Conservation (phyloP, 257 asterid species). For the Salvia splendens region DNA sequence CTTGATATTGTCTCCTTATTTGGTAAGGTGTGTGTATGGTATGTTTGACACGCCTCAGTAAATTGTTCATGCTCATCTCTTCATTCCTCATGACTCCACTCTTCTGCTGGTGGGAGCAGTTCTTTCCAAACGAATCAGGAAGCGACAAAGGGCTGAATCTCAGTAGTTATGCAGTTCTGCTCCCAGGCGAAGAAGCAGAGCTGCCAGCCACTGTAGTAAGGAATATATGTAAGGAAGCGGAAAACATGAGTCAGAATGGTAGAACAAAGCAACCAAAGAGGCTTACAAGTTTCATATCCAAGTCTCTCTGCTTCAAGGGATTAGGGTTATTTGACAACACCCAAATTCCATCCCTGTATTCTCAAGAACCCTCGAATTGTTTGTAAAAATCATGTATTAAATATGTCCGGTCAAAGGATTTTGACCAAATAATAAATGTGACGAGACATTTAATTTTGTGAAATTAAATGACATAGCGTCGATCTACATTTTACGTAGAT, state of each 20-base stretch:
- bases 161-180: constrained; percentile 34
- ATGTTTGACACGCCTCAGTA: not conserved
- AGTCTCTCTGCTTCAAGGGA: not conserved
- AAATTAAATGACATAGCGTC: no score
- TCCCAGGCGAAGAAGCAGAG: constrained; percentile 43
- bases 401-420: no score
- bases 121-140: not conserved
- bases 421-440: no score
- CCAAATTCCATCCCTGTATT: constrained; percentile 20
- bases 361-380: constrained; percentile 30
- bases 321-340: constrained; percentile 26
- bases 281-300: not conserved
- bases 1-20: no score
- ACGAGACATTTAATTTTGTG: no score
- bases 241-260: constrained; percentile 1
- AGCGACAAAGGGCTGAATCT: not conserved
- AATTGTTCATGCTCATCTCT: not conserved
- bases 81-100: not conserved
- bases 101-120: not conserved
- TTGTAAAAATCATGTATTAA: no score
- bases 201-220: constrained; percentile 30
- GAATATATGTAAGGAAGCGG: constrained; percentile 9
- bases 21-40: no score
- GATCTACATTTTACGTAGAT: no score
- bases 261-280: not conserved